Conservation (phyloP, 169 alveolate genomes). For the Babesia ovata region DNA sequence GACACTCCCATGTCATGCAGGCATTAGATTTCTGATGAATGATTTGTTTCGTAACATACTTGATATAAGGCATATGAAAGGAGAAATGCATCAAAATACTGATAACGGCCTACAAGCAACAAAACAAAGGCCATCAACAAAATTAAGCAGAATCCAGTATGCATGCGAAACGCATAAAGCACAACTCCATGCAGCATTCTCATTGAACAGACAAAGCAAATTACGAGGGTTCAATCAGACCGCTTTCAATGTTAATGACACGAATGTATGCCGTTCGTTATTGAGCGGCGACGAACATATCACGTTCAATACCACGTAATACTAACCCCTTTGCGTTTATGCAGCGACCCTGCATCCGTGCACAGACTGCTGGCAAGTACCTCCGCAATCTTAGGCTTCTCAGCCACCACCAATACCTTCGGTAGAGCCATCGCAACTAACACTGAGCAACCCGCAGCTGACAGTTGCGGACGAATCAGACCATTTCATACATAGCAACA, state of each 20-base stretch:
- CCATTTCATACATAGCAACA: too few relatives aligned
- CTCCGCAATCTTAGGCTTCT: conserved; percentile 98
- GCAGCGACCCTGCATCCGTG: not conserved
- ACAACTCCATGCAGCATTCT: too few relatives aligned
- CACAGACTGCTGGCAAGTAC: conserved; percentile 89
- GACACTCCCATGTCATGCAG: conserved; percentile 36
- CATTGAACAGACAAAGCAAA: too few relatives aligned
- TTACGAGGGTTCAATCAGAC: too few relatives aligned
- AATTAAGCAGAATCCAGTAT: too few relatives aligned
- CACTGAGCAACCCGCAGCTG: not conserved
- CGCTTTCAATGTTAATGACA: too few relatives aligned
- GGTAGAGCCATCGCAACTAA: conserved; percentile 15
- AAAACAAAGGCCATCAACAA: too few relatives aligned
- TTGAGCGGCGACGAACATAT: not conserved
- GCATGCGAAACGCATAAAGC: too few relatives aligned
- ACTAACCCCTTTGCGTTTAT: conserved; percentile 40
- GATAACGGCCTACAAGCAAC: too few relatives aligned
- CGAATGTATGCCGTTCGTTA: not conserved
- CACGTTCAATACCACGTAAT: not conserved
- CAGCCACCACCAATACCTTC: conserved; percentile 96
- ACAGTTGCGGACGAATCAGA: too few relatives aligned
- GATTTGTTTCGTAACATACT: not conserved
- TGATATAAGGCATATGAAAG: too few relatives aligned
- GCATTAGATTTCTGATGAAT: conserved; percentile 32
- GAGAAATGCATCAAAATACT: too few relatives aligned